Percentiles rank a stretch among this genome's conserved stretches.
These are phyloP conservation scores for Aspergillus bombycis DNA, from an alignment of 2,329 filamentous ascomycete species.

Conservation along the genomic window DNA sequence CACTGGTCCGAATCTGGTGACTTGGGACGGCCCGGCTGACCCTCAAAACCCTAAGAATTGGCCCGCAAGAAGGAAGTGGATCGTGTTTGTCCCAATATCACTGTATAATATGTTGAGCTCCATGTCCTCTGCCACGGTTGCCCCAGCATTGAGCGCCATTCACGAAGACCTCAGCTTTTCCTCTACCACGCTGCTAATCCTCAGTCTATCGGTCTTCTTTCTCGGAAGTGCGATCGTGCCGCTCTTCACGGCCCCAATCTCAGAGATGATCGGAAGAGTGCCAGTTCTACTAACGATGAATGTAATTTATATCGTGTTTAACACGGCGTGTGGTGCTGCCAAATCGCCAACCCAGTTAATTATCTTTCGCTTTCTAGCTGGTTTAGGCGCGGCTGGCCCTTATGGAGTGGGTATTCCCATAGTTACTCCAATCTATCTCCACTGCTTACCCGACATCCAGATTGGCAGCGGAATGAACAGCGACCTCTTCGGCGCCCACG, in stretches of 20 bases:
- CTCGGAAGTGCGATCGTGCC: conserved; percentile 50
- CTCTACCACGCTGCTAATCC: conserved; percentile 44
- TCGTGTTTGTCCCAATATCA: conserved; percentile 57
- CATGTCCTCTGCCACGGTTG: conserved; percentile 63
- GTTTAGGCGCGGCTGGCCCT: conserved; percentile 10
- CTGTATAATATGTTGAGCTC: conserved; percentile 64
- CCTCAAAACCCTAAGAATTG: conserved; percentile 56
- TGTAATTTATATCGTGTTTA: conserved; percentile 56
- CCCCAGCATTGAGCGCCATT: conserved; percentile 55
- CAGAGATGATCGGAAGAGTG: not conserved
- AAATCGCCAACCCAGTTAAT: conserved; percentile 4
- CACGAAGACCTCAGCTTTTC: conserved; percentile 56
- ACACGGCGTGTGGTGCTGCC: conserved; percentile 57
- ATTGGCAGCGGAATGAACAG: conserved; percentile 53
- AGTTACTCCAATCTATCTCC: not conserved
- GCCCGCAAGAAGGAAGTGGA: conserved; percentile 59
- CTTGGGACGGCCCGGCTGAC: conserved; percentile 45
- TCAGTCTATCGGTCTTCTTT: conserved; percentile 59
- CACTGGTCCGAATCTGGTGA: not conserved
- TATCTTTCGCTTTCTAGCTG: conserved; percentile 5
- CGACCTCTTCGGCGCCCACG: conserved; percentile 63
- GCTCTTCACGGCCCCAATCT: not conserved
- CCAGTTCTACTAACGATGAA: not conserved
- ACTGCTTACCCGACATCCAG: conserved; percentile 19
- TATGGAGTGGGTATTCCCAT: not conserved